Evolutionary conservation across 2,329 filamentous ascomycete genomes (phyloP), one percentile per base, ranked within the genome.

Genomic region (Xylariaceae sp.): DNA sequence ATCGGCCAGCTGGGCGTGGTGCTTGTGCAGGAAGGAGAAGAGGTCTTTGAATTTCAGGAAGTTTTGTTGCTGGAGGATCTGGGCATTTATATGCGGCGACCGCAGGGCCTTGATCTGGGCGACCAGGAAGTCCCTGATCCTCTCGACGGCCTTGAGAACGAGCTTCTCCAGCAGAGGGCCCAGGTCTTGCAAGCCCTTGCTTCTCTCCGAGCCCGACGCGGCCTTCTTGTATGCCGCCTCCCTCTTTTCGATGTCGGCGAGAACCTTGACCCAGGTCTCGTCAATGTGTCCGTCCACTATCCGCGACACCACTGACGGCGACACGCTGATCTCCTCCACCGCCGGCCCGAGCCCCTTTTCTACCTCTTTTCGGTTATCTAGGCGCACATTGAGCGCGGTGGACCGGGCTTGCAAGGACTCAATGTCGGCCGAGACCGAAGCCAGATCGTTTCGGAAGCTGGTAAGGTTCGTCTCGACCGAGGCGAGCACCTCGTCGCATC

Each of bases 11-110:
- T 76, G 70, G 1, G 83, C 67, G 50, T 96, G 88, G 45, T 90
- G 83, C 47, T 76, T 80, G 39, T 86, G 78, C 19, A 98, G 69
- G 53, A 96, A 98, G 5, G 76, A 71, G 59, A 81, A 98, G 0
- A 95, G 65, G 21, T 94, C 88, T 56, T 86, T 94, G 64, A 88
- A 94, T 47, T 77, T 81, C 31, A 95, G 65, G 48, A 98, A 88
- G 39, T 82, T 84, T 53, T 94, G 86, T 51, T 95, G 88, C 56
- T 98, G 92, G 31, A 98, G 89, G 37, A 96, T 83, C 56, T 98
- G 92, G 3, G 90, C 88, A 57, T 98, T 96, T 57, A 96, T 94
- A 51, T 90, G 92, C 11, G 92, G 92, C 17, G 90, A 94, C 36
- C 92, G 78, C 33, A 98, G 67, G 4, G 89, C 86, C 59, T 94